Evolutionary conservation across 163 green algal genomes (phyloP).

Genomic region (Chloromonas sp.): DNA sequence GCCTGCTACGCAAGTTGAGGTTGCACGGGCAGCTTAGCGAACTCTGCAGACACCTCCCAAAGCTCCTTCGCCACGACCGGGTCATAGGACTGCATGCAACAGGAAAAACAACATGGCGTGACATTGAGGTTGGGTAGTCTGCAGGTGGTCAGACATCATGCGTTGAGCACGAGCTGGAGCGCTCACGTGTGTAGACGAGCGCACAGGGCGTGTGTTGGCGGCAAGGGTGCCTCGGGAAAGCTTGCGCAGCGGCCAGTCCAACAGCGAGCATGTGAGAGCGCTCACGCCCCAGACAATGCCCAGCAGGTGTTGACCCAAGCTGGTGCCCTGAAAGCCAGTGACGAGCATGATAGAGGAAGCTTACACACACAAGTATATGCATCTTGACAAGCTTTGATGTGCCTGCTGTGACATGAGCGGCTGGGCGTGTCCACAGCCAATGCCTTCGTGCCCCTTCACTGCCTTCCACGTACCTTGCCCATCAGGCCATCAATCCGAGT

Average conservation of each 20-base stretch:
- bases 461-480: constrained; percentile 2
- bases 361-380: neutral
- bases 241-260: constrained; percentile 54
- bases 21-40: constrained; percentile 19
- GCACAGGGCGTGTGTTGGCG: constrained; percentile 7
- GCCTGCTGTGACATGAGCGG: no score
- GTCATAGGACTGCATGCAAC: constrained; percentile 35
- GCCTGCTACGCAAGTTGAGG: neutral
- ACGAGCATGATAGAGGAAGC: no score
- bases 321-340: neutral
- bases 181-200: constrained; percentile 13
- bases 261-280: constrained; percentile 17
- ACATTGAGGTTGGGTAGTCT: neutral
- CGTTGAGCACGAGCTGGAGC: no score
- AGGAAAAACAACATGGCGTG: neutral
- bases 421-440: neutral
- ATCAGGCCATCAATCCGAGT: constrained; percentile 25
- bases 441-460: neutral
- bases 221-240: constrained; percentile 21
- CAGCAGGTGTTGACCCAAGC: constrained; percentile 4
- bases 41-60: constrained; percentile 42
- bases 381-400: neutral
- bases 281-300: constrained; percentile 1
- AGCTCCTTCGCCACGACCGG: constrained; percentile 31
- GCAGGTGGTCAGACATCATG: neutral